phyloP scores from a whole-genome alignment of 148 eudicot species.

The Simmondsia chinensis region DNA sequence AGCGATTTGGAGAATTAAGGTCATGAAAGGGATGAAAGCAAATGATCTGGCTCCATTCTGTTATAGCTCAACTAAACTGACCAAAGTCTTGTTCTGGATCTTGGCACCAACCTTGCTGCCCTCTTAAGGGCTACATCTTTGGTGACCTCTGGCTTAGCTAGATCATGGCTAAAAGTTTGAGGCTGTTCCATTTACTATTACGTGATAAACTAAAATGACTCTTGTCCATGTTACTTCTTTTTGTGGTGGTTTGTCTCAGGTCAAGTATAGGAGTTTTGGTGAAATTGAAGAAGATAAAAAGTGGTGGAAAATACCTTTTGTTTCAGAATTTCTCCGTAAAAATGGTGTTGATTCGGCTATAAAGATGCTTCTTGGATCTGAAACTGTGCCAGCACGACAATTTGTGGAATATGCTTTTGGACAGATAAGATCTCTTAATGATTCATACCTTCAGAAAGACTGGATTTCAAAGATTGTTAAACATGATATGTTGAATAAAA shows the following conservation, averaged over 20 bases:
- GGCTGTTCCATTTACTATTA: no score
- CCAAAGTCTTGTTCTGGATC: no score
- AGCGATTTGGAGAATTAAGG: no score
- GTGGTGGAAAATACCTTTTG: slow-evolving; percentile 80
- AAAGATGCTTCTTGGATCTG: slow-evolving; percentile 70
- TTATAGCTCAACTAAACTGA: no score
- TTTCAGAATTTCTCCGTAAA: slow-evolving; percentile 68
- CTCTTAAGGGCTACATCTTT: no score
- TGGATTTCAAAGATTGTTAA: slow-evolving; percentile 21
- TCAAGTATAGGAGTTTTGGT: slow-evolving; percentile 67
- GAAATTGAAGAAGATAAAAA: slow-evolving; percentile 75
- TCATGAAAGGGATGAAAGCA: no score
- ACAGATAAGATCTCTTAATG: slow-evolving; percentile 65
- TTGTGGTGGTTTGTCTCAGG: slow-evolving; percentile 27
- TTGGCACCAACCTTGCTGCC: no score
- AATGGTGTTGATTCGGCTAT: slow-evolving; percentile 67
- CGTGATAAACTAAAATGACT: slow-evolving; percentile 2
- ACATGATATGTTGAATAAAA: slow-evolving; percentile 9
- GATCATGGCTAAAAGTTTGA: no score
- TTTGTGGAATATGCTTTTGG: slow-evolving; percentile 92
- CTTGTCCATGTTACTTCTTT: slow-evolving; percentile 1
- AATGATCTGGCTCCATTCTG: no score
- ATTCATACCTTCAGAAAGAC: slow-evolving; percentile 49
- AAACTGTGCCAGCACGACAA: slow-evolving; percentile 77
- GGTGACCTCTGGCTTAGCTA: no score